Evolutionary conservation across 768 basidiomycete species (phyloP).

Genomic region (Suillus tomentosus): DNA sequence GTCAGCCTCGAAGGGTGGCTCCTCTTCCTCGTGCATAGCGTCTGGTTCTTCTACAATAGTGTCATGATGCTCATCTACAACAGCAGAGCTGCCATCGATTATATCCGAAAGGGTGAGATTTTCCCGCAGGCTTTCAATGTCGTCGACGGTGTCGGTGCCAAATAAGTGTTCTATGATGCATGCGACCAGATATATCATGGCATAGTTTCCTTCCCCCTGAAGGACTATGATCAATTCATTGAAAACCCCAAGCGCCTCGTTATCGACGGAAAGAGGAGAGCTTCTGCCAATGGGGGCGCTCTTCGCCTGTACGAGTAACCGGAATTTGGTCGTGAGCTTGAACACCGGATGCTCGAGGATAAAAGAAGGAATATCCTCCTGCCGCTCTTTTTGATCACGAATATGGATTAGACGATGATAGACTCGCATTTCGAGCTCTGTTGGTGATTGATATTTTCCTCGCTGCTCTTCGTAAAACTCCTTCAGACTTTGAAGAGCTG

Average conservation of each 20-base stretch:
- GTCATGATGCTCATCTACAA: conserved; percentile 27
- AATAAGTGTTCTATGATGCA: conserved; percentile 90
- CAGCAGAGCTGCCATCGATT: conserved; percentile 60
- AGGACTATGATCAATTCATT: conserved; percentile 61
- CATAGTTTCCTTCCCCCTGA: conserved; percentile 60
- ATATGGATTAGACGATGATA: conserved; percentile 94
- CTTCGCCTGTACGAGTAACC: conserved; percentile 75
- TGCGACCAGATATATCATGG: conserved; percentile 86
- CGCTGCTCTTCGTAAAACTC: conserved; percentile 91
- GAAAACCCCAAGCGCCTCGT: conserved; percentile 65
- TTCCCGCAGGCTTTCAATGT: conserved; percentile 67
- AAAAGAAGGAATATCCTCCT: conserved; percentile 66
- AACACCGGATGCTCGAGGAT: conserved; percentile 77
- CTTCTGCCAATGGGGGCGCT: conserved; percentile 74
- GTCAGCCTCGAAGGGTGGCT: conserved; percentile 22
- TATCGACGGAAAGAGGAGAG: conserved; percentile 64
- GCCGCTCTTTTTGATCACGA: conserved; percentile 77
- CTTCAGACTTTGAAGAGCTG: conserved; percentile 89
- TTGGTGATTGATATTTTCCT: conserved; percentile 65
- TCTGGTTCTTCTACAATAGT: conserved; percentile 26
- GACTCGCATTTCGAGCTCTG: conserved; percentile 94
- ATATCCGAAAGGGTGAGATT: conserved; percentile 59
- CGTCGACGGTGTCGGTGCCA: conserved; percentile 75
- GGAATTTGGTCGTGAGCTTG: conserved; percentile 79
- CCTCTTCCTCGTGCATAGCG: conserved; percentile 22